Base-by-base conservation (phyloP, 164 flowering plant species). In the Kingdonia uniflora region DNA sequence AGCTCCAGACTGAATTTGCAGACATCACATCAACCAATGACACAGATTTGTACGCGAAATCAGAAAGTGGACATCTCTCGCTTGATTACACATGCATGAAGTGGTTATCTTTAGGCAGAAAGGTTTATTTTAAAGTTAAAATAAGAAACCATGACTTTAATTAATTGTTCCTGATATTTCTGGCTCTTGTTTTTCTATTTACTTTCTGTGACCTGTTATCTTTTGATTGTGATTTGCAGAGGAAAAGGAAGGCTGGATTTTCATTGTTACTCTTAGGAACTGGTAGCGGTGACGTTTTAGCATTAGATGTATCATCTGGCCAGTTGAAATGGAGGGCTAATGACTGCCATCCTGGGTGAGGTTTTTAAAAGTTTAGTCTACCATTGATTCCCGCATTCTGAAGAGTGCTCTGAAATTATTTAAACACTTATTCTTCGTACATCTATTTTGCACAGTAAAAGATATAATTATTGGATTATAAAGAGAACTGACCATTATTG, bases 321-420 rank as follows among this genome's bases (percentile, higher is more conserved):
- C 80, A 78, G 47, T 67, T 92, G 72, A 85, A 80, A 59, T 92
- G 96, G 96, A 80, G 68, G 39, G 61, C 73, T 39, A 73, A 60
- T 65, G 94, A 85, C 59, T 88, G 96, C 62, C 96, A 92, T 75
- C 87, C 96, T 49, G 98, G 98, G 98, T 91, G 64, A 71, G 86
- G 64, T 57, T 19, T 12, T 40, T 21, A 1, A 2, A 2, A n/a
- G 7, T 17, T 16, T 35, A 14, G 47, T 22, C 24, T 39, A 4
- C 42, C 24, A 23, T 14, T 5, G 44, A 16, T 16, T 16, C 4
- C n/a, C 4, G 44, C 44, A 5, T 14, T 41, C 4, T 5, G n/a
- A 14, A 14, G n/a, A 5, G 11, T 50, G 39, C n/a, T 17, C 20
- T 1, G 16, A 10, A 24, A 35, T 33, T 25, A 41, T 4, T 41